Evolutionary conservation across 441 rosid species (phyloP), one percentile per base, ranked within the genome.

Genomic region (Pelargonium australe): DNA sequence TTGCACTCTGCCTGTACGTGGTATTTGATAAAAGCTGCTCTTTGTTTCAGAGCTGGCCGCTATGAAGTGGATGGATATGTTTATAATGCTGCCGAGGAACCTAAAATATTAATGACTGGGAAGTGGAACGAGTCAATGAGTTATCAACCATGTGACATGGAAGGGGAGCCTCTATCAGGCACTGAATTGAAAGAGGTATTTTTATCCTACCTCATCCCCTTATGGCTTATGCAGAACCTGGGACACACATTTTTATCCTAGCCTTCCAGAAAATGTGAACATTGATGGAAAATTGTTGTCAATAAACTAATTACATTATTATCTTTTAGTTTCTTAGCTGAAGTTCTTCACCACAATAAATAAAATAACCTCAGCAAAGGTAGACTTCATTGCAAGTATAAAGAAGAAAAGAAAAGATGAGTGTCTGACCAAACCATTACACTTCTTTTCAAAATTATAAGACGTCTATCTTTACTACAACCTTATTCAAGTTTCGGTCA

Each of bases 41-140:
- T n/a, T 63, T 55, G 67, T 74, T 74, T 72, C 89, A 92, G 99
- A 68, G 80, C 99, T 83, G 98, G 98, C 69, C 96, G 98, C 37
- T 95, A 86, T 80, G 98, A 95, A 80, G 97, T 95, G 76, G 97
- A 95, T 73, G 99, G 99, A 68, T 95, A 95, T 75, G 96, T 92
- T 28, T 95, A 90, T 61, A 87, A 88, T 77, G 86, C 94, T 11
- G 76, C 83, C 43, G 98, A 95, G 87, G 97, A 95, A 76, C 99
- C 98, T 47, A 89, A 95, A 85, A 80, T 95, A 55, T 73, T 95
- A 85, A 89, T 92, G 94, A 95, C 97, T 5, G 99, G 99, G 55
- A 95, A 95, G 78, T 95, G 97, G 98, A 92, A 95, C 31, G 84
- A 85, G 79, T 85, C 89, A 17, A 84, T 92, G 90, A 88, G 88